A percentile compares a stretch with the other conserved stretches of the same genome.
Evolutionary conservation across 345 rosid genomes (phyloP).

Genomic region (Hibiscus tridactylites): DNA sequence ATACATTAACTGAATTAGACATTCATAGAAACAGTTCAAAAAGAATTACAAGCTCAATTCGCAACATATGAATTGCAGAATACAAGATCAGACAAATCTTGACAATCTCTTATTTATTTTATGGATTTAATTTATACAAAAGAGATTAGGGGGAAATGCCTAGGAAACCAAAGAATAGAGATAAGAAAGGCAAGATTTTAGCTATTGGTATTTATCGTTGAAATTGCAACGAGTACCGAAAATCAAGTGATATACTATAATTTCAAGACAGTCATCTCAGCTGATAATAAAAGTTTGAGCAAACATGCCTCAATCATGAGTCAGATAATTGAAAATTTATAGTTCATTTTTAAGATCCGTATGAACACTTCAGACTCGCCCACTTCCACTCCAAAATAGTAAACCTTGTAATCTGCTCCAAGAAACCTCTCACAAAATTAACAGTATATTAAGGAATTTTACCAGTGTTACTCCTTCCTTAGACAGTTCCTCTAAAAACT

Average conservation of each 20-base stretch:
- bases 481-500: constrained; percentile 76
- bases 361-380: background rate
- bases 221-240: background rate
- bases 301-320: background rate
- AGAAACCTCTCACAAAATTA: background rate
- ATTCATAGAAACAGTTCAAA: background rate
- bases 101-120: background rate
- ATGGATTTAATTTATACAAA: background rate
- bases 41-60: constrained; percentile 2
- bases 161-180: background rate
- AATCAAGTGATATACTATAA: background rate
- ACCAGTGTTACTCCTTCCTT: constrained; percentile 99
- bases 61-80: too few relatives aligned
- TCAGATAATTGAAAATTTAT: constrained; percentile 2
- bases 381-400: background rate
- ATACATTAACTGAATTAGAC: constrained; percentile 4
- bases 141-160: background rate
- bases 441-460: constrained; percentile 22
- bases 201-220: background rate
- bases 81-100: background rate
- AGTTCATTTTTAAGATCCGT: background rate
- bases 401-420: background rate
- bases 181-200: background rate
- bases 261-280: background rate
- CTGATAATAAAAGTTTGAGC: background rate